Evolutionary conservation across 1,139 yeast species (phyloP), one percentile per base, ranked within the genome.

Genomic region (Pneumocystis oryctolagi): DNA sequence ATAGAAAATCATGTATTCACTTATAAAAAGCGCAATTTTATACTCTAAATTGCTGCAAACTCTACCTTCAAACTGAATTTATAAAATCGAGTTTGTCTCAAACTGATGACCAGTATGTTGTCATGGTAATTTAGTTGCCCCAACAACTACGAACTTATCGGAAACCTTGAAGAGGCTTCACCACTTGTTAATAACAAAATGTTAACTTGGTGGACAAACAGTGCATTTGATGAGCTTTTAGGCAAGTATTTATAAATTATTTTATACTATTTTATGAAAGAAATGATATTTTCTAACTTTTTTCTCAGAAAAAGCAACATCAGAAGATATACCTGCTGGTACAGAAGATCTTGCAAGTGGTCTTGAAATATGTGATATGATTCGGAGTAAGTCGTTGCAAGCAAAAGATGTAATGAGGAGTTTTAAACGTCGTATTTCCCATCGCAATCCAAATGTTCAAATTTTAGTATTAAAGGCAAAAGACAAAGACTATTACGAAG

Each of bases 241-340:
- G 65, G 61, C 40, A 39, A 25, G 53, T 32, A 34, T 25, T 14
- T 47, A 8, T 59, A 20, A 12, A 12, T 39, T 12, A 25, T 9
- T 20, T 25, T 25, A 58, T 62, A 64, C 40, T 95, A 87, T 67
- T 79, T 77, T 64, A 82, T 84, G 69, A 82, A 90, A 62, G 12
- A 9, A 8, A 25, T 47, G 28, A 16, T 20, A 14, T 20, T 35
- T 18, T 16, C 62, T 34, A 14, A 34, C 42, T 31, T 59, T 34
- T 35, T 34, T 59, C 55, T 5, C 31, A 53, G 80, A 80, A 63
- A 83, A 81, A 68, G 96, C 97, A 16, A 89, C 97, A 0, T 85
- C 92, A 40, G 96, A 89, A 73, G 77, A 87, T 28, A 85, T 92
- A 62, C 97, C 97, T 2, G 84, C 87, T 70, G 98, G 97, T 2